phyloP scores from a whole-genome alignment of 2,329 filamentous ascomycete species.

The Dothideomycetes sp. region DNA sequence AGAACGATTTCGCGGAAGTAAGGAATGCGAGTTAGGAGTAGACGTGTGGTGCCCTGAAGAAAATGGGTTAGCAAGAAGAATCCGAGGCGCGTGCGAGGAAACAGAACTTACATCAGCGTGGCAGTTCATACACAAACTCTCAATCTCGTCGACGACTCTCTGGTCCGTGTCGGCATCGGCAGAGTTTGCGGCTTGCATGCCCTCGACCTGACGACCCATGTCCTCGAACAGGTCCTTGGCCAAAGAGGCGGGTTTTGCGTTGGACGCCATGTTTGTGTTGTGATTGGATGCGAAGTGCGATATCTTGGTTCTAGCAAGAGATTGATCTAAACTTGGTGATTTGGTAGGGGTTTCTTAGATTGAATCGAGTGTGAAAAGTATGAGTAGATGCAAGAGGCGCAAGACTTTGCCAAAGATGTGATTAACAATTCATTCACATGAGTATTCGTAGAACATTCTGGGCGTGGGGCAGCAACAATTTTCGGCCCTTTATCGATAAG shows the following conservation, averaged over 20 bases:
- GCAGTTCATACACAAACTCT: slow-evolving; percentile 48
- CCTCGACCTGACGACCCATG: slow-evolving; percentile 41
- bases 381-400: not conserved
- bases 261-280: slow-evolving; percentile 11
- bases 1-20: slow-evolving; percentile 97
- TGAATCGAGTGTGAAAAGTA: not conserved
- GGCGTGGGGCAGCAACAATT: slow-evolving; percentile 9
- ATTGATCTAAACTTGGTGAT: not conserved
- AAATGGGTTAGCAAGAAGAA: not conserved
- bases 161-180: slow-evolving; percentile 32
- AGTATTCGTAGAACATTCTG: slow-evolving; percentile 2
- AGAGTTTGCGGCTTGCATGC: slow-evolving; percentile 25
- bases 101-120: slow-evolving; percentile 36
- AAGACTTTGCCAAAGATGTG: not conserved
- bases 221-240: slow-evolving; percentile 44
- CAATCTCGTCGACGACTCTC: slow-evolving; percentile 44
- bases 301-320: too few relatives aligned
- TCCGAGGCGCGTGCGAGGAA: not conserved
- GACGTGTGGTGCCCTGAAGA: slow-evolving; percentile 64
- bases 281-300: not conserved
- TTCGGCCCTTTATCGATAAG: slow-evolving; percentile 3
- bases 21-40: slow-evolving; percentile 85
- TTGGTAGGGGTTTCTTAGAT: not conserved
- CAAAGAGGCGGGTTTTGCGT: slow-evolving; percentile 20
- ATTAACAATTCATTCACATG: slow-evolving; percentile 10